Evolutionary conservation across 2,329 filamentous ascomycete genomes (phyloP).

Genomic region (Annulohypoxylon truncatum): DNA sequence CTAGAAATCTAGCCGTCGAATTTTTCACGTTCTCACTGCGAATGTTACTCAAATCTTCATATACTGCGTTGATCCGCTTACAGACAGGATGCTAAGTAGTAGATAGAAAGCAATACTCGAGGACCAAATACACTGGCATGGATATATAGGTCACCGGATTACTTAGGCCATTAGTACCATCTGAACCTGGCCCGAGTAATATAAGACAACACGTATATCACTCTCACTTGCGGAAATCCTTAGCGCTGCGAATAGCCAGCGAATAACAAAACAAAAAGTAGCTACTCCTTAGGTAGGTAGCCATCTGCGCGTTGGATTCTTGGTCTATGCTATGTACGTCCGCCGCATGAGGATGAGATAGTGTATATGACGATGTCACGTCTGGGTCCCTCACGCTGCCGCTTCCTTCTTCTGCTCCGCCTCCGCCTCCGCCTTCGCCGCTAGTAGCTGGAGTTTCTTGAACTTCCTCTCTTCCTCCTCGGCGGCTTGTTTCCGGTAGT

Average conservation of each 20-base stretch:
- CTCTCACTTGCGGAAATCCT: neutral
- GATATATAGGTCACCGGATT: neutral
- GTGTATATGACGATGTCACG: conserved; percentile 25
- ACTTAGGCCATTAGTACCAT: neutral
- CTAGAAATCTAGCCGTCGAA: neutral
- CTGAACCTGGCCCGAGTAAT: neutral
- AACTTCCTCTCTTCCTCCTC: conserved; percentile 67
- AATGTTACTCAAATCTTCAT: neutral
- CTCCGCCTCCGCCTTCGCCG: conserved; percentile 49
- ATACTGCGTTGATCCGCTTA: neutral
- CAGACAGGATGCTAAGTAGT: neutral
- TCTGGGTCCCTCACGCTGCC: neutral
- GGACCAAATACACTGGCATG: neutral
- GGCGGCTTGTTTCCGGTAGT: conserved; percentile 66
- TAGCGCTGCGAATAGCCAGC: neutral
- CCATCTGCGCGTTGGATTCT: neutral
- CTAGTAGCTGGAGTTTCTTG: conserved; percentile 56
- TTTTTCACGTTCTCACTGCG: too few species aligned
- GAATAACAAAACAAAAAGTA: conserved; percentile 9
- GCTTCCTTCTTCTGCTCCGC: conserved; percentile 29
- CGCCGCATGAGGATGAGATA: conserved; percentile 18
- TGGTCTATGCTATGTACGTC: conserved; percentile 16
- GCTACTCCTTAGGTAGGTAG: neutral
- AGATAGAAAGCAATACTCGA: neutral
- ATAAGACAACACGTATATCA: neutral